Percentiles rank a stretch among this genome's conserved stretches.
These are phyloP conservation scores for Vitellaria paradoxa DNA, from an alignment of 179 eudicot genomes.

Conservation along the genomic window DNA sequence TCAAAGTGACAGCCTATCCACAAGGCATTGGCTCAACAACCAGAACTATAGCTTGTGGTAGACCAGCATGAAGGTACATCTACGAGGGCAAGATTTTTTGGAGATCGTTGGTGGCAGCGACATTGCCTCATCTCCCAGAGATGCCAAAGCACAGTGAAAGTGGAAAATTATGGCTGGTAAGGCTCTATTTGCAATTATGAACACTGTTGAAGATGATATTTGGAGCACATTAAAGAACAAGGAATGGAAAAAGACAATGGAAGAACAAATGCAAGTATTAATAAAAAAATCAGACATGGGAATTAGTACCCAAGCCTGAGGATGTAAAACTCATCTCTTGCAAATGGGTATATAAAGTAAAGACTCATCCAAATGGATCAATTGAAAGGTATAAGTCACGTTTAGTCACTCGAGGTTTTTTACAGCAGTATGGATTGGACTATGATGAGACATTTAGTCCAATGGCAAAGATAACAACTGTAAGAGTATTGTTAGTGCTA, in stretches of 20 bases:
- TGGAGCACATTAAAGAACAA: neutral
- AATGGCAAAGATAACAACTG: conserved; percentile 9
- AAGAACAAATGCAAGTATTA: neutral
- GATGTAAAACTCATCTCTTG: conserved; percentile 5
- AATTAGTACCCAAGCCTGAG: neutral
- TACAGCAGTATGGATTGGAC: conserved; percentile 7
- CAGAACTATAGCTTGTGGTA: too few relatives aligned
- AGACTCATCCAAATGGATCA: neutral
- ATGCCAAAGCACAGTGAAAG: neutral
- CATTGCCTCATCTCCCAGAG: neutral
- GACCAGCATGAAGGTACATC: neutral
- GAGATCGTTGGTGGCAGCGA: conserved; percentile 6
- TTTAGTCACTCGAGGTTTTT: neutral
- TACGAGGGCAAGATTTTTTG: conserved; percentile 8
- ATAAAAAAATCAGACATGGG: conserved; percentile 8
- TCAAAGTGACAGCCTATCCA: too few relatives aligned
- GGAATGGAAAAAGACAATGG: conserved; percentile 3
- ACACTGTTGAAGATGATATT: neutral
- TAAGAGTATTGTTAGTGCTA: neutral
- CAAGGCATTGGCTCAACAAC: too few relatives aligned
- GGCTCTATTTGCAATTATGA: neutral
- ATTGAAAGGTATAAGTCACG: neutral
- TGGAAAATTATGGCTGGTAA: neutral
- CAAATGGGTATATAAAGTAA: neutral
- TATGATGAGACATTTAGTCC: conserved; percentile 18